Conservation (phyloP, 371 early-diverging fungal genomes). For the Catenaria anguillulae region DNA sequence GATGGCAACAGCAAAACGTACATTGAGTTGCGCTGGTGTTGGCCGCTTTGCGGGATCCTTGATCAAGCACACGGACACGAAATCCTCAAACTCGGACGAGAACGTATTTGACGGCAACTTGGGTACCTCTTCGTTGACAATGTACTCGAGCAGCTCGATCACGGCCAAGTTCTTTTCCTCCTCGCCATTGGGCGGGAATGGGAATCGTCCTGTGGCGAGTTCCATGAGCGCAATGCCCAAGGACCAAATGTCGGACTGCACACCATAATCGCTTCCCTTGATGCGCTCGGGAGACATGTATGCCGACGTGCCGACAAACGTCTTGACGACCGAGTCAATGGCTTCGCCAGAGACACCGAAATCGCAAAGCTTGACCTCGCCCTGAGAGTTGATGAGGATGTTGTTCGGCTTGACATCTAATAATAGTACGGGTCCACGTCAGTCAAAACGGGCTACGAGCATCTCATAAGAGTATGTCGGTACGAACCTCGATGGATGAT, state of each 20-base stretch:
- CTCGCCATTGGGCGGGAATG: conserved; percentile 42
- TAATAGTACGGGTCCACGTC: too few species aligned
- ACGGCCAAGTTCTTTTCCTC: conserved; percentile 52
- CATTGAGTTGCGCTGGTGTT: conserved; percentile 51
- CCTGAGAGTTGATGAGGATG: conserved; percentile 56
- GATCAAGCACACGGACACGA: conserved; percentile 57
- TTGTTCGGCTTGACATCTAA: conserved; percentile 83
- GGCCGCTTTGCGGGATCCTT: conserved; percentile 59
- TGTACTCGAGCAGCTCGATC: conserved; percentile 82
- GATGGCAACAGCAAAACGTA: too few species aligned
- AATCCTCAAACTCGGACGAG: conserved; percentile 56
- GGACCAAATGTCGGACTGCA: conserved; percentile 93
- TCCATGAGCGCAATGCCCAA: conserved; percentile 87
- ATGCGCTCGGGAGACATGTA: conserved; percentile 96
- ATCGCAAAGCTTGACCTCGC: conserved; percentile 87
- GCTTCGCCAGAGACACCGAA: conserved; percentile 85
- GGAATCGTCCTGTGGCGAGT: conserved; percentile 75
- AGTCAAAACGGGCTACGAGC: too few species aligned
- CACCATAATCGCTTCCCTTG: conserved; percentile 52
- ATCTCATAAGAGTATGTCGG: neutral
- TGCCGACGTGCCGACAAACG: conserved; percentile 86
- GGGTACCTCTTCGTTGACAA: conserved; percentile 83
- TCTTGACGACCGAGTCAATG: conserved; percentile 76
- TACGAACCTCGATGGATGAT: conserved; percentile 64
- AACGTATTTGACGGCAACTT: conserved; percentile 55